These are phyloP conservation scores for Pseudocercospora eumusae DNA, from an alignment of 2,329 filamentous ascomycete species.

Conservation along the genomic window DNA sequence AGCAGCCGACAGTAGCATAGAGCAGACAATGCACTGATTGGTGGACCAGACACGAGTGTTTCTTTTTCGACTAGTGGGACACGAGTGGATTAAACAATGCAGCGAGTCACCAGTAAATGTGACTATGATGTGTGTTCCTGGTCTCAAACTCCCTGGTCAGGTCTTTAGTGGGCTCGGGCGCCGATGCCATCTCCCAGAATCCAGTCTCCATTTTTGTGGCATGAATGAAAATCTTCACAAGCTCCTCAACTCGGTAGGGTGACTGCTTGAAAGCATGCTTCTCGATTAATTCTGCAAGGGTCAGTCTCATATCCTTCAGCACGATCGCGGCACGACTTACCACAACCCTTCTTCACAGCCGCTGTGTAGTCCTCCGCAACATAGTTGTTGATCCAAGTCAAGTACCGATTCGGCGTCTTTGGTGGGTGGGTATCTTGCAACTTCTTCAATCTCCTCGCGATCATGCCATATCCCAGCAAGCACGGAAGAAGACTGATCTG, in stretches of 20 bases:
- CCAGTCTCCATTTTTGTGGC: conserved; percentile 79
- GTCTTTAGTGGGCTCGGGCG: not conserved
- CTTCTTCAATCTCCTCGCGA: conserved; percentile 71
- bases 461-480: conserved; percentile 81
- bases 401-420: conserved; percentile 59
- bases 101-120: not conserved
- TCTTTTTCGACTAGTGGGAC: too few relatives aligned
- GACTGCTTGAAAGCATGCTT: conserved; percentile 72
- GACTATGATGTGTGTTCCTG: not conserved
- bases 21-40: too few relatives aligned
- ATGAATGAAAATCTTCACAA: conserved; percentile 81
- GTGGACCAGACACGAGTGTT: too few relatives aligned
- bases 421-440: conserved; percentile 52
- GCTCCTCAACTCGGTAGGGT: conserved; percentile 72
- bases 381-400: conserved; percentile 91
- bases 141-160: not conserved
- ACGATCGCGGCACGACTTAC: conserved; percentile 49
- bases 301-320: not conserved
- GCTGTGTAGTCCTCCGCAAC: conserved; percentile 74
- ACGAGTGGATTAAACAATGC: too few relatives aligned
- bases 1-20: too few relatives aligned
- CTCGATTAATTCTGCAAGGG: conserved; percentile 67
- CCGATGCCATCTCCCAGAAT: conserved; percentile 70
- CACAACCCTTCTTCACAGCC: conserved; percentile 69
- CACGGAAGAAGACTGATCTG: conserved; percentile 85